A percentile compares a stretch with the other conserved stretches of the same genome.
phyloP scores from a whole-genome alignment of 495 filamentous ascomycete species.

The Penicillium bovifimosum region DNA sequence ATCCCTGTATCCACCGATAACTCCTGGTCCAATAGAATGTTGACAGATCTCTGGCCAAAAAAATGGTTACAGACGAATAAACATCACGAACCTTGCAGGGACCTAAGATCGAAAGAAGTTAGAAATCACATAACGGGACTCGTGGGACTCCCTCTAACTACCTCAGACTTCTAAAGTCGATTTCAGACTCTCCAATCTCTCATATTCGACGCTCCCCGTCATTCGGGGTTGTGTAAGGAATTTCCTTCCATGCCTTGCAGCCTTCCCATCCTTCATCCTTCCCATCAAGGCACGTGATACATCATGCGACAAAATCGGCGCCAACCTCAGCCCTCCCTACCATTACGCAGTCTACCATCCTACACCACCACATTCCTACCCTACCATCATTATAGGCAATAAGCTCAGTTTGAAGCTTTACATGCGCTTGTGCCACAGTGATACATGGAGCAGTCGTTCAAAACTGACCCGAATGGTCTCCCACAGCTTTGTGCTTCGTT shows the following conservation, averaged over 20 bases:
- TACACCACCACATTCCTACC: background rate
- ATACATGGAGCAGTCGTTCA: background rate
- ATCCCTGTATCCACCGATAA: background rate
- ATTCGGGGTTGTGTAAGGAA: too few species aligned
- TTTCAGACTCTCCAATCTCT: too few species aligned
- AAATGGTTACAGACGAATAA: too few species aligned
- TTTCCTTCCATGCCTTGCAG: too few species aligned
- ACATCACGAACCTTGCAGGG: too few species aligned
- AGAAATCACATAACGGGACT: too few species aligned
- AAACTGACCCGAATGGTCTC: background rate
- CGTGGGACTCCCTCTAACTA: too few species aligned
- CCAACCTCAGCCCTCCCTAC: background rate
- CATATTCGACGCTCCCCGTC: too few species aligned
- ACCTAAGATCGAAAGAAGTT: too few species aligned
- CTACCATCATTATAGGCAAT: background rate
- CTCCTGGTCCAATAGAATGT: background rate
- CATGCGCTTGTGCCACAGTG: background rate
- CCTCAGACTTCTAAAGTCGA: too few species aligned
- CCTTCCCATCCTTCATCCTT: too few species aligned
- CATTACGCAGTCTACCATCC: too few species aligned
- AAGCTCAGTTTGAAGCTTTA: background rate
- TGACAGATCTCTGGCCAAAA: background rate
- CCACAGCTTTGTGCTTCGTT: constrained; percentile 2
- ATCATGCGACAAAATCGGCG: background rate
- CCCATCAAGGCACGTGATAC: background rate